Base-by-base conservation (phyloP, 305 asterid genomes). In the Fraxinus xanthoxyloides region DNA sequence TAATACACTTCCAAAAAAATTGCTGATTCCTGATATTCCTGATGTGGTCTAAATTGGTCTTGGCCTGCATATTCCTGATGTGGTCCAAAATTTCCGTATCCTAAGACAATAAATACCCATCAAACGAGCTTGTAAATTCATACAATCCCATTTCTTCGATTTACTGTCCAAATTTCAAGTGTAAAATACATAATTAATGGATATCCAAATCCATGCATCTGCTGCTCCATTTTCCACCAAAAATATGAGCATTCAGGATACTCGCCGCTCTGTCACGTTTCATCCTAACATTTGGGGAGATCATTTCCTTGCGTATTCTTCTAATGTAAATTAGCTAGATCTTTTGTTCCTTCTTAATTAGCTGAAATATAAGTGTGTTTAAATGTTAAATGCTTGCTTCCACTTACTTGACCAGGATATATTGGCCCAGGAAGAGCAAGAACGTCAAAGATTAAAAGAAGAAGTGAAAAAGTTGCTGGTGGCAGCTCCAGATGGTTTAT, bases 331-430 rank as follows among this genome's bases (percentile, higher is more conserved):
- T 2, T 56, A 4, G 19, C 32, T 43, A 10, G 15, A 3, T 7
- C 24, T 46, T 76, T 19, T 76, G 31, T 43, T 21, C 32, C 24
- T 24, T 2, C 12, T 76, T 7, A 59, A 2, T 19, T 59, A 7
- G 21, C 28, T 21, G 70, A 59, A 59, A 61, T 23, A 61, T 23
- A 24, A 61, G 3, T 24, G 32, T 46, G 3, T 38, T 36, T 3
- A 36, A 9, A 0, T 43, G 7, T 38, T 43, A 15, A 15, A 19
- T 19, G 78, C 5, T 4, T 30, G 23, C 12, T 28, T 31, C 12
- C 34, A 17, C 38, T 51, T 32, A 5, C 31, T 59, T 79, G 63
- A 54, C 32, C 51, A 81, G 89, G 86, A 88, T 28, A 34, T 63
- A 26, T 3, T 19, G 15, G 3, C 12, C 10, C 28, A 17, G 1